phyloP scores from a whole-genome alignment of 331 rosid genomes.

The Quercus lobata region DNA sequence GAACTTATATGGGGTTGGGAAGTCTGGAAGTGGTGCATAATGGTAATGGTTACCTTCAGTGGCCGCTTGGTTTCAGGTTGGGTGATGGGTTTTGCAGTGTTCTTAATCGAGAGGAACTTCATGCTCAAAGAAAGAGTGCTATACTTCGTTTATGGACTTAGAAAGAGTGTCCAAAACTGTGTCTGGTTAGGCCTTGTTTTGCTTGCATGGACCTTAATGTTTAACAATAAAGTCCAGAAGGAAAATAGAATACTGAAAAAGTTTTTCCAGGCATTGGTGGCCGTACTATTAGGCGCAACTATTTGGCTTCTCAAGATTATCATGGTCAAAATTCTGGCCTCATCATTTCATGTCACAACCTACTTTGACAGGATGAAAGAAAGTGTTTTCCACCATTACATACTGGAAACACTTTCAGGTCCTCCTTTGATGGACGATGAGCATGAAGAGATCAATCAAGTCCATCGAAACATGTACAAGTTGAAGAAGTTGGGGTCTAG shows the following conservation, averaged over 20 bases:
- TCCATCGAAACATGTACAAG: not conserved
- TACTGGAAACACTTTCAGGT: slow-evolving; percentile 35
- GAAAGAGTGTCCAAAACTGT: slow-evolving; percentile 46
- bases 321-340: slow-evolving; percentile 42
- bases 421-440: slow-evolving; percentile 27
- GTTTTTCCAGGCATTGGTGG: slow-evolving; percentile 35
- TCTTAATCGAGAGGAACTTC: slow-evolving; percentile 36
- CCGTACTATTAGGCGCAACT: slow-evolving; percentile 29
- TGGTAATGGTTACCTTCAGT: slow-evolving; percentile 49
- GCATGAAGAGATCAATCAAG: not conserved
- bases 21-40: slow-evolving; percentile 48
- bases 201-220: slow-evolving; percentile 40
- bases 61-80: slow-evolving; percentile 46
- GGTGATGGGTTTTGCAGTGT: slow-evolving; percentile 24
- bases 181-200: slow-evolving; percentile 39
- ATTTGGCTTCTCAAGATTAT: slow-evolving; percentile 48
- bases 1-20: slow-evolving; percentile 27
- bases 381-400: slow-evolving; percentile 51
- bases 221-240: slow-evolving; percentile 24
- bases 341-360: slow-evolving; percentile 43
- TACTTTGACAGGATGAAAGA: slow-evolving; percentile 56
- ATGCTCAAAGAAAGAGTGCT: slow-evolving; percentile 46
- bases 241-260: slow-evolving; percentile 40
- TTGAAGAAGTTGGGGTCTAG: slow-evolving; percentile 27
- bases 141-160: slow-evolving; percentile 47